Percentiles rank a stretch among this genome's conserved stretches.
These are phyloP conservation scores for Cladorrhinum sp. DNA, from an alignment of 2,329 filamentous ascomycete species.

Conservation along the genomic window DNA sequence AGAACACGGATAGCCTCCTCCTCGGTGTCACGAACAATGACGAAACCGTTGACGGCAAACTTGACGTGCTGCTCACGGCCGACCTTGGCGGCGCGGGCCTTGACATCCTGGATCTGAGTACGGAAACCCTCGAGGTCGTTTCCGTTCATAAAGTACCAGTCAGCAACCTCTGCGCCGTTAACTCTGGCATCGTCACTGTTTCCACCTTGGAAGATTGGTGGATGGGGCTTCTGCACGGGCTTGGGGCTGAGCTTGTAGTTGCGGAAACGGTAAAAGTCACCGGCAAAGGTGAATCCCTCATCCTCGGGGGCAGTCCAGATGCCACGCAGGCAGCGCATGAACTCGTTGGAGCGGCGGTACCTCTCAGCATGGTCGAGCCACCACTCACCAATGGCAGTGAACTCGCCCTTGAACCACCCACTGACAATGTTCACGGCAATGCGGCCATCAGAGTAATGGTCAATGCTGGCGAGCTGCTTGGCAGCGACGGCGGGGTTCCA, in stretches of 20 bases:
- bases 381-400: conserved; percentile 51
- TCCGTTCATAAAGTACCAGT: conserved; percentile 57
- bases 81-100: conserved; percentile 42
- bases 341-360: conserved; percentile 48
- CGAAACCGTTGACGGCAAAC: conserved; percentile 50
- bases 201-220: conserved; percentile 53
- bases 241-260: conserved; percentile 50
- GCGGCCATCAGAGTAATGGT: conserved; percentile 49
- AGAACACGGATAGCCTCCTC: conserved; percentile 48
- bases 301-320: conserved; percentile 46
- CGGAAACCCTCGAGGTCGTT: conserved; percentile 53
- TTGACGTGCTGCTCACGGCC: conserved; percentile 39
- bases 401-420: conserved; percentile 54
- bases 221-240: conserved; percentile 47
- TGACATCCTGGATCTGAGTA: conserved; percentile 48
- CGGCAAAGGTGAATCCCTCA: conserved; percentile 46
- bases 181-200: conserved; percentile 49
- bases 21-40: conserved; percentile 48
- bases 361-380: conserved; percentile 53
- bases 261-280: conserved; percentile 53
- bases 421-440: conserved; percentile 52
- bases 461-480: conserved; percentile 53
- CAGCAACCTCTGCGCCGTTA: conserved; percentile 46
- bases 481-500: conserved; percentile 52
- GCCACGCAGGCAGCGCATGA: conserved; percentile 49